These are phyloP conservation scores for Fragaria nilgerrensis DNA, from an alignment of 306 rosid species.

Conservation along the genomic window DNA sequence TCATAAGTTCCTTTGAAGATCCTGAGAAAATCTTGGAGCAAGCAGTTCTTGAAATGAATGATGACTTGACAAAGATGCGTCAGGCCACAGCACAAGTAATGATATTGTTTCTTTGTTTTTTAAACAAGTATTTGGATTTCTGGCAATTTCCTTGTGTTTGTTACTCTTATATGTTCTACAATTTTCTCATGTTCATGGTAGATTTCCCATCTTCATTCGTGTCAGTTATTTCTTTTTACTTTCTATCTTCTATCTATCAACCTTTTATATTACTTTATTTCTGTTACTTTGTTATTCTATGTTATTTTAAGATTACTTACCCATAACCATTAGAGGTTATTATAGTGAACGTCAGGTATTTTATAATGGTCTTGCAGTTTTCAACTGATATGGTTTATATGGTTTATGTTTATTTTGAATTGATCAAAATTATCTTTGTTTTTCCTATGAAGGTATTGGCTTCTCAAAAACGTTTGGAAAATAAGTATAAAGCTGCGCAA, in stretches of 20 bases:
- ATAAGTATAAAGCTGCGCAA: conserved; percentile 79
- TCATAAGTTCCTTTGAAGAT: conserved; percentile 83
- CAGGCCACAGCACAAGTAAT: conserved; percentile 97
- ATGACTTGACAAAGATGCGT: conserved; percentile 93
- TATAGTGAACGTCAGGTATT: neutral
- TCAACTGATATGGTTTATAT: neutral
- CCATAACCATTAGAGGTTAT: neutral
- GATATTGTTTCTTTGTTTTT: neutral
- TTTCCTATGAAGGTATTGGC: conserved; percentile 70
- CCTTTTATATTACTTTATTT: neutral
- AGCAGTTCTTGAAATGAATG: conserved; percentile 93
- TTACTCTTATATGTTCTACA: neutral
- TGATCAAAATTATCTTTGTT: neutral
- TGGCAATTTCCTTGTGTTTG: neutral
- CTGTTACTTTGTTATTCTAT: neutral
- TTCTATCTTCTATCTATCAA: neutral
- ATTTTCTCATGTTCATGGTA: neutral
- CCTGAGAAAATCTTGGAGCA: conserved; percentile 97
- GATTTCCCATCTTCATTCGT: neutral
- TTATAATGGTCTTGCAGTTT: conserved; percentile 5
- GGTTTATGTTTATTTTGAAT: conserved; percentile 3
- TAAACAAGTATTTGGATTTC: neutral
- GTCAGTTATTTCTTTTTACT: neutral
- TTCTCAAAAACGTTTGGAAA: conserved; percentile 88
- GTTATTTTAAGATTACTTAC: neutral